Percentiles rank a stretch among this genome's conserved stretches.
Evolutionary conservation across 208 protist species (phyloP).

Genomic region (Trypanosoma lewisi): DNA sequence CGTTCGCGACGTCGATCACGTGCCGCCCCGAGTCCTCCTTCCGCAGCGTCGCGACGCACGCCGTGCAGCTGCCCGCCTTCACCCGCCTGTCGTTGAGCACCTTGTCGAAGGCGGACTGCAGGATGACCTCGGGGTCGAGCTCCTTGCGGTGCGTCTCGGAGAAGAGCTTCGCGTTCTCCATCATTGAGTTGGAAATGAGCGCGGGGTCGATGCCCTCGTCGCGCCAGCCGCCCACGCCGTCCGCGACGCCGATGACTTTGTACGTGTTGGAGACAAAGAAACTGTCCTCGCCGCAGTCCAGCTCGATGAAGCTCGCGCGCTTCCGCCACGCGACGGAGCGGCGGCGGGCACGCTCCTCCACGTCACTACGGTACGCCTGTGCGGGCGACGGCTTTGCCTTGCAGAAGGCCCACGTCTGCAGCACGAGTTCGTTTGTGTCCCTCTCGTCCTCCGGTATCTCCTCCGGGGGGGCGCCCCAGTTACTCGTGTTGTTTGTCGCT

Average conservation of each 20-base stretch:
- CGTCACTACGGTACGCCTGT: conserved; percentile 78
- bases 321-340: conserved; percentile 77
- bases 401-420: conserved; percentile 91
- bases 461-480: conserved; percentile 76
- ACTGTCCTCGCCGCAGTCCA: conserved; percentile 93
- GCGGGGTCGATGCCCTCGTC: conserved; percentile 82
- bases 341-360: conserved; percentile 73
- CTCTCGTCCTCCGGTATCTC: conserved; percentile 66
- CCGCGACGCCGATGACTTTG: conserved; percentile 89
- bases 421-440: conserved; percentile 82
- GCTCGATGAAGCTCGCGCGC: conserved; percentile 85
- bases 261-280: conserved; percentile 93
- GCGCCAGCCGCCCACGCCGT: conserved; percentile 91
- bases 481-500: conserved; percentile 8
- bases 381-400: conserved; percentile 79
- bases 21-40: conserved; percentile 49
- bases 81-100: conserved; percentile 71
- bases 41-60: conserved; percentile 74
- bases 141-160: conserved; percentile 79
- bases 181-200: conserved; percentile 84
- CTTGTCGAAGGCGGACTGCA: conserved; percentile 79
- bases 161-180: conserved; percentile 90
- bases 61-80: conserved; percentile 89
- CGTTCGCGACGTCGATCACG: conserved; percentile 85
- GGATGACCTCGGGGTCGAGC: conserved; percentile 80